These are phyloP conservation scores for Podospora anserina DNA, from an alignment of 495 filamentous ascomycete species.

Conservation along the genomic window DNA sequence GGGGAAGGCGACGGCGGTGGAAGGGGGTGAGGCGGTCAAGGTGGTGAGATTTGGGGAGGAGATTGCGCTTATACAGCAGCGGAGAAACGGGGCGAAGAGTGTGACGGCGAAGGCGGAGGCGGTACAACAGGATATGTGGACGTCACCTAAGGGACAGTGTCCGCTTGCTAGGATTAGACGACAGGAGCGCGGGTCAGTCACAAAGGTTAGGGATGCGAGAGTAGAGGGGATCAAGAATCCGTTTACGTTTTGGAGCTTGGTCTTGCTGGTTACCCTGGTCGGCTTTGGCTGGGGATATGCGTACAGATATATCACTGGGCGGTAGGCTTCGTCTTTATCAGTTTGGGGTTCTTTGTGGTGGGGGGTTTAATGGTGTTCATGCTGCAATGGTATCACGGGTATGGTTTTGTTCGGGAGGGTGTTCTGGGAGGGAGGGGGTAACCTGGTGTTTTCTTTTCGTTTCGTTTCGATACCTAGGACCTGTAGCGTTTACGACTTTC, in stretches of 20 bases:
- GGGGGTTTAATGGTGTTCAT: too few species aligned
- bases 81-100: background rate
- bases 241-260: conserved; percentile 1
- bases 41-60: conserved; percentile 8
- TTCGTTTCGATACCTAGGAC: too few species aligned
- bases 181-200: background rate
- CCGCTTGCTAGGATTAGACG: background rate
- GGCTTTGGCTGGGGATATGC: conserved; percentile 5
- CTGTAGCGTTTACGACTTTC: too few species aligned
- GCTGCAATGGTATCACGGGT: too few species aligned
- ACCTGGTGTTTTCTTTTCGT: too few species aligned
- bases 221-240: background rate
- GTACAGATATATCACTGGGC: background rate
- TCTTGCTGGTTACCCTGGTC: background rate
- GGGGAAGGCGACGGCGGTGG: background rate
- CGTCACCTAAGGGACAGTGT: background rate
- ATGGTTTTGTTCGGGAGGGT: too few species aligned
- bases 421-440: too few species aligned
- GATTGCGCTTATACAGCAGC: background rate
- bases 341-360: background rate
- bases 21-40: background rate
- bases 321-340: background rate
- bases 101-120: background rate
- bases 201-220: background rate
- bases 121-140: background rate